Conservation (phyloP, 352 stramenopile species). For the Blastocystis hominis region DNA sequence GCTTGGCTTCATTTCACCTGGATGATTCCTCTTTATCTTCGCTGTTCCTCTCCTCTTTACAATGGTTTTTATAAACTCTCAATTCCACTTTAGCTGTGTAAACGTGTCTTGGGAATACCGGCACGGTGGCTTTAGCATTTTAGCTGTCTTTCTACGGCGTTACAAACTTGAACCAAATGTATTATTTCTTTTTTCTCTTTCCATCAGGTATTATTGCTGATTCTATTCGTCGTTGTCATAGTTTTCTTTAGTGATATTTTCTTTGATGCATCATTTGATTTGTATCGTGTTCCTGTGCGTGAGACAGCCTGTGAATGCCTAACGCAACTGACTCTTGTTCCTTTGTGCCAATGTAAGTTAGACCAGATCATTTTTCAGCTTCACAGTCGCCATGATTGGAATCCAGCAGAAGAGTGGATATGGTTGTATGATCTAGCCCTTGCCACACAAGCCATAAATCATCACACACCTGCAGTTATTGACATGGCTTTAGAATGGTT, state of each 20-base stretch:
- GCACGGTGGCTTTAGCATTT: neutral
- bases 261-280: constrained; percentile 10
- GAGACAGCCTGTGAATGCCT: neutral
- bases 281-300: neutral
- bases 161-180: neutral
- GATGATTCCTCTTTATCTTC: neutral
- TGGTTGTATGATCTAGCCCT: neutral
- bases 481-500: neutral
- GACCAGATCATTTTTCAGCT: neutral
- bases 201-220: neutral
- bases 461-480: neutral
- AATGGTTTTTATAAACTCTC: neutral
- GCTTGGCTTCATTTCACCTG: neutral
- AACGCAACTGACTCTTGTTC: neutral
- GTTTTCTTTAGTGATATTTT: constrained; percentile 30
- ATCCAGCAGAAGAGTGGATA: neutral
- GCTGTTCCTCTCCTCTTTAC: neutral
- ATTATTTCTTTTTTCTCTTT: neutral
- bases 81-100: neutral
- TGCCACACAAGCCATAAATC: neutral
- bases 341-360: neutral
- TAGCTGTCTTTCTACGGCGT: neutral
- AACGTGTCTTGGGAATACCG: neutral
- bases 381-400: neutral
- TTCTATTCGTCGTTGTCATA: neutral